Evolutionary conservation across 306 rosid species (phyloP), one percentile per base, ranked within the genome.

Genomic region (Casuarina cunninghamiana): DNA sequence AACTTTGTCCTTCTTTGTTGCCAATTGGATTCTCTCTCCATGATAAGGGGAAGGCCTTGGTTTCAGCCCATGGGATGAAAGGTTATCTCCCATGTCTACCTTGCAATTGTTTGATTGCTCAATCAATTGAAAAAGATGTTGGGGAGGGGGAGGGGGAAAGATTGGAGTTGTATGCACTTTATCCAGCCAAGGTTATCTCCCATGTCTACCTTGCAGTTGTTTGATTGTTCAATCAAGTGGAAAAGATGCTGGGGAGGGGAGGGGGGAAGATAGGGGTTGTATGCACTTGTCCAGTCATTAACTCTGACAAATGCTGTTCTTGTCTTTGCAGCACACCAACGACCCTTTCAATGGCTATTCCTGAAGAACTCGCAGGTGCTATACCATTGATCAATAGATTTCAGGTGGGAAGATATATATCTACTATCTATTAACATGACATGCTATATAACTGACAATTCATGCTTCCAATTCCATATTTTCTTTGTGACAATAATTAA

Each of bases 321-420:
- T 78, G 74, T 77, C 66, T 81, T 76, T 74, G 76, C 86, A 95
- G 99, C 72, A 96, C 99, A 2, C 94, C 98, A 50, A 77, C 88
- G 19, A 75, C 97, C 71, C 75, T 86, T 39, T 88, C 97, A 63
- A 86, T 86, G 93, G 82, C 89, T 43, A 78, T 95, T 83, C 97
- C 98, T 10, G 88, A 90, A 32, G 97, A 95, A 79, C 93, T 95
- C 5, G 92, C 93, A n/a, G 93, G 93, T 76, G 98, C 95, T 72
- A 84, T 95, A 75, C 98, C 97, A 75, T 81, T 95, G 89, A 86
- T 95, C 35, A 91, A 88, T 80, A 91, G 86, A 86, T 95, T 95
- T 69, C 98, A 95, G 90, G 98, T 89, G 76, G 78, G 83, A 74
- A 35, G 58, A 53, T 72, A n/a, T 72, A n/a, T 26, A 50, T 72